Evolutionary conservation across 2,329 filamentous ascomycete species (phyloP).

Genomic region (Fusarium nygamai): DNA sequence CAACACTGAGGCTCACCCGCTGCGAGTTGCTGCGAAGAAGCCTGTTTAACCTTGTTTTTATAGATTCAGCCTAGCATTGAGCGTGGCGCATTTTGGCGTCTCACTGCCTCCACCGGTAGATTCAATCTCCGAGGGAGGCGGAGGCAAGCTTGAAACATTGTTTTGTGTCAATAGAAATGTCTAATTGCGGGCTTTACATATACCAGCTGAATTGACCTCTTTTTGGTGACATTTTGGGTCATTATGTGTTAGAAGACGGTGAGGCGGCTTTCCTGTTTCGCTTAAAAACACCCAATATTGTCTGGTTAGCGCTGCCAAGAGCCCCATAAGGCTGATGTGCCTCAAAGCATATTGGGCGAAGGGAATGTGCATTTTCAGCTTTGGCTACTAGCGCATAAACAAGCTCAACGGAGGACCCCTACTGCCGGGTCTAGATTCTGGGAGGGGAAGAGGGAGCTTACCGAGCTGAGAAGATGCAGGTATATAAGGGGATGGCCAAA

Average conservation of each 20-base stretch:
- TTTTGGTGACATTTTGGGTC: not conserved
- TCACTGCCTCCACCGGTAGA: not conserved
- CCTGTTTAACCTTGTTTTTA: slow-evolving; percentile 27
- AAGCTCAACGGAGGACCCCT: not conserved
- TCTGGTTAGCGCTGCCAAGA: not conserved
- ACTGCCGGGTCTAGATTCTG: not conserved
- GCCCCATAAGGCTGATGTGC: slow-evolving; percentile 11
- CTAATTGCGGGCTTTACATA: not conserved
- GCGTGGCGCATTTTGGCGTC: not conserved
- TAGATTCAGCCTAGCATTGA: slow-evolving; percentile 1
- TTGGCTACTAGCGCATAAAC: not conserved
- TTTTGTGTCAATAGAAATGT: not conserved
- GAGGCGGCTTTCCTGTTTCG: not conserved
- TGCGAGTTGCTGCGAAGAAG: slow-evolving; percentile 39
- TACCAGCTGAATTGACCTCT: not conserved
- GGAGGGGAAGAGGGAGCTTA: not conserved
- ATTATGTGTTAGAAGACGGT: not conserved
- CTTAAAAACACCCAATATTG: not conserved
- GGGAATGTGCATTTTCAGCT: slow-evolving; percentile 9
- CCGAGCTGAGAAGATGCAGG: not conserved
- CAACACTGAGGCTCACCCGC: slow-evolving; percentile 65
- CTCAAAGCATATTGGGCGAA: not conserved
- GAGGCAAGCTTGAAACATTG: not conserved
- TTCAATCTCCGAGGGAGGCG: not conserved
- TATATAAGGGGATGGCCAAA: not conserved